Base-by-base conservation (phyloP, 148 eudicot genomes). In the Camellia sinensis region DNA sequence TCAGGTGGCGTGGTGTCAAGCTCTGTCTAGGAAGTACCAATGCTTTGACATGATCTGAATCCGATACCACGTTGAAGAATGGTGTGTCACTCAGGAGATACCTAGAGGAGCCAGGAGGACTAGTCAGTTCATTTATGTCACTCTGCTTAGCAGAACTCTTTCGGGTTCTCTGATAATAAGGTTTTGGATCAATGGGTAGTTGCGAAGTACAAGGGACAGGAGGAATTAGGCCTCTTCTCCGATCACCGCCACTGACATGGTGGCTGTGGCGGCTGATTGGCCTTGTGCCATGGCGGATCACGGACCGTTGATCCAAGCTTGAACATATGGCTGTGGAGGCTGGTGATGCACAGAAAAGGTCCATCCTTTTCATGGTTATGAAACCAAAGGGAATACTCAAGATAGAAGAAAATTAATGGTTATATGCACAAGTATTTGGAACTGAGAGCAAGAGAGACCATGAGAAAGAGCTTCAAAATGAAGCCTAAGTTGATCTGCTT, bases 261-360 rank as follows among this genome's bases (percentile, higher is more conserved):
- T 83, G 81, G 62, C 79, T 13, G 22, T 60, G 84, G 18, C 84
- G 94, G 43, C 81, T 83, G 3, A 89, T 72, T 3, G 92, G 86
- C 65, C 85, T 80, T 8, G 87, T 78, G 37, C 81, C 87, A 61
- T 81, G 87, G 45, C 87, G 88, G 67, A 87, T 83, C 80, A 87
- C 86, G 82, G 88, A 73, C 13, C 76, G 84, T 44, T 84, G 91
- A 70, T 89, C 91, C 76, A 83, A 86, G 89, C 87, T 92, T 2
- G 97, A 89, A 53, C 93, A 92, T 67, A 94, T 89, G 80, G 98
- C 95, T 54, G 98, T 94, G 67, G 97, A 92, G 45, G 98, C 89
- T 41, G 97, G 95, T 6, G 98, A 92, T n/a, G 91, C 88, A 79
- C 98, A 94, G 7, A 88, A 92, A 0, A 94, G 78, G 73, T 94